Base-by-base conservation (phyloP, 768 basidiomycete species). In the Boletus rubroflammeus region DNA sequence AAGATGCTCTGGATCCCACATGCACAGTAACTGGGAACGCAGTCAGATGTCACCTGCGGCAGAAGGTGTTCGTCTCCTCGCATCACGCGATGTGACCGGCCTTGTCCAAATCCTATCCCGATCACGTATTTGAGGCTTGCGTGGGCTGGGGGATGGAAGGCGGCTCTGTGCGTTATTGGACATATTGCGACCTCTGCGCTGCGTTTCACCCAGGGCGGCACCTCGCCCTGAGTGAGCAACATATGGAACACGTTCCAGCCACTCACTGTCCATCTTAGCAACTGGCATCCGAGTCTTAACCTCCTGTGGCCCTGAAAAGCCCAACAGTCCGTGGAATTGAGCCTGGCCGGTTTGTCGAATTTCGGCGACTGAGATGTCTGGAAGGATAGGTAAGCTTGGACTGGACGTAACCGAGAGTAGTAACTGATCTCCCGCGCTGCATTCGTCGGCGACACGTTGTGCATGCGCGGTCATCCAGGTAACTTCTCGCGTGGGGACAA, bases 41-140 rank as follows among this genome's bases (percentile, higher is more conserved):
- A 34, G 46, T 65, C 55, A 70, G 36, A 70, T 70, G 43, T 56
- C 68, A 35, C 71, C 69, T 26, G 71, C 67, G 38, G 65, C 71
- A 29, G 69, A 72, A 23, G 68, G 60, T 1, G 68, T 72, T 47
- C 70, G 68, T 42, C 56, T 64, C 50, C 68, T 68, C 25, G 59
- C 45, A 47, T 68, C 67, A 60, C 58, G 55, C 41, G 67, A 53
- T n/a, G 59, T 48, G 25, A 54, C 50, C 3, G 68, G 65, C 47
- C 61, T 57, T 5, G 56, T 63, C 62, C 58, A 52, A 51, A 68
- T 54, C 39, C 58, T 62, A 26, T 68, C 62, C 36, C 54, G 44
- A 31, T 68, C 62, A 31, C 58, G 56, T 29, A 60, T 45, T 25
- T 57, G 59, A 31, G 39, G 53, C 41, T 58, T 62, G 35, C 53